Evolutionary conservation across 2,329 filamentous ascomycete genomes (phyloP).

Genomic region (Penicillium sp.): DNA sequence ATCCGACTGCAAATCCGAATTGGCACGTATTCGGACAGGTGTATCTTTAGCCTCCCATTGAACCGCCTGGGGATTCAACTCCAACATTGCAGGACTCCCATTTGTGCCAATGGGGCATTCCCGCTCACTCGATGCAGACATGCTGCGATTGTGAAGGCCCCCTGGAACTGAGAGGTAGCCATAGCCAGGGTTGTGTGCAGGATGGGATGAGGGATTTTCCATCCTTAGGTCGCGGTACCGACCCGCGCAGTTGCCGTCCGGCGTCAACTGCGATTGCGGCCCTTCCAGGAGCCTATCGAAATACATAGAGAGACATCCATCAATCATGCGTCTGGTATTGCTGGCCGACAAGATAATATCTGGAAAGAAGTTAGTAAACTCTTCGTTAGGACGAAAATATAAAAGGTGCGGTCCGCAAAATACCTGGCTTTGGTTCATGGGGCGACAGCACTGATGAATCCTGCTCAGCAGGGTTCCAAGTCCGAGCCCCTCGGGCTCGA

Average conservation of each 20-base stretch:
- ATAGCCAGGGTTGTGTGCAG: slow-evolving; percentile 7
- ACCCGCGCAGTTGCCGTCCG: slow-evolving; percentile 14
- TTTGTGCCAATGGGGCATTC: slow-evolving; percentile 14
- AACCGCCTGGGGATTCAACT: slow-evolving; percentile 14
- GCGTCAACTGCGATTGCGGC: slow-evolving; percentile 17
- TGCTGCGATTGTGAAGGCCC: slow-evolving; percentile 25
- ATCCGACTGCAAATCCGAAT: slow-evolving; percentile 27
- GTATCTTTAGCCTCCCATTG: slow-evolving; percentile 20
- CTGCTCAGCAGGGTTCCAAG: neutral
- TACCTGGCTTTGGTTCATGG: slow-evolving; percentile 12
- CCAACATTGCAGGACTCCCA: slow-evolving; percentile 16
- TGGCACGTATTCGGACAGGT: slow-evolving; percentile 25
- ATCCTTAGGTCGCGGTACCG: slow-evolving; percentile 6
- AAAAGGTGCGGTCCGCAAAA: neutral
- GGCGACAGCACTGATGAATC: slow-evolving; percentile 5
- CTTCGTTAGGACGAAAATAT: neutral
- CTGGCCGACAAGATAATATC: slow-evolving; percentile 55
- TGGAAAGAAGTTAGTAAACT: slow-evolving; percentile 17
- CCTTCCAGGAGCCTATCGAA: slow-evolving; percentile 40
- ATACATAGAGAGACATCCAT: slow-evolving; percentile 52
- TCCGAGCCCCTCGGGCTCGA: slow-evolving; percentile 1
- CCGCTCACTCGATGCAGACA: slow-evolving; percentile 24
- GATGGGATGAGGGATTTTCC: slow-evolving; percentile 10
- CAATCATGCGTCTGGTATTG: slow-evolving; percentile 56
- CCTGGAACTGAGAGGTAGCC: slow-evolving; percentile 19